Base-by-base conservation (phyloP, 2,329 filamentous ascomycete species). In the Ophiostoma quercus region DNA sequence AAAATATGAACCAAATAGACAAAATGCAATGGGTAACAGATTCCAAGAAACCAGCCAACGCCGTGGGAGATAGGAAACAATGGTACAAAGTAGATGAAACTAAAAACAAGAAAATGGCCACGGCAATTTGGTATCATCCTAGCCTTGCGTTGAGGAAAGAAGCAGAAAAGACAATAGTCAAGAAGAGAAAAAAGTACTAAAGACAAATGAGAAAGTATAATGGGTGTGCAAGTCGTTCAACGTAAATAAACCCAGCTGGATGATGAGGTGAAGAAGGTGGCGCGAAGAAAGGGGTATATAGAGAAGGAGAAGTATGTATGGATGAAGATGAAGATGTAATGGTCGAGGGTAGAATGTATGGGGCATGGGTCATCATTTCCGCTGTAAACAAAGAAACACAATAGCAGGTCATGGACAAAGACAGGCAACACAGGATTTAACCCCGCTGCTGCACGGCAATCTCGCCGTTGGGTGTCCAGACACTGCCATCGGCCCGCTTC, bases 401-500 rank as follows among this genome's bases (percentile, higher is more conserved):
- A n/a, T 47, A 16, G 16, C 19, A 47, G 34, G 34, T 34, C 34
- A 47, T 19, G 22, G 60, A n/a, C 39, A 41, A 14, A 43, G 39
- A 25, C 67, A 51, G 41, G 32, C 14, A 16, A 47, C 7, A n/a
- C 16, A 43, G 14, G 6, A 47, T 39, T 39, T 65, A 65, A 11
- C n/a, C 62, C 32, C 62, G 62, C 32, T 65, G 34, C 16, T 43
- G 67, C 16, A 47, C 16, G 9, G 47, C 25, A 7, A 72, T 25
- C n/a, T 73, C 72, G 51, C 73, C 72, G 41, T 70, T 67, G 6
- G 68, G 70, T 22, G 72, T 70, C 70, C 73, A 74, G 3, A 73
- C 66, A 19, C 67, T 71, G 29, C 73, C 73, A 32, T 74, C 73
- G 2, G 73, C 73, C 1, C 73, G 73, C 70, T 73, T 73, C 73